These are phyloP conservation scores for Punica granatum DNA, from an alignment of 345 rosid genomes.

Conservation along the genomic window DNA sequence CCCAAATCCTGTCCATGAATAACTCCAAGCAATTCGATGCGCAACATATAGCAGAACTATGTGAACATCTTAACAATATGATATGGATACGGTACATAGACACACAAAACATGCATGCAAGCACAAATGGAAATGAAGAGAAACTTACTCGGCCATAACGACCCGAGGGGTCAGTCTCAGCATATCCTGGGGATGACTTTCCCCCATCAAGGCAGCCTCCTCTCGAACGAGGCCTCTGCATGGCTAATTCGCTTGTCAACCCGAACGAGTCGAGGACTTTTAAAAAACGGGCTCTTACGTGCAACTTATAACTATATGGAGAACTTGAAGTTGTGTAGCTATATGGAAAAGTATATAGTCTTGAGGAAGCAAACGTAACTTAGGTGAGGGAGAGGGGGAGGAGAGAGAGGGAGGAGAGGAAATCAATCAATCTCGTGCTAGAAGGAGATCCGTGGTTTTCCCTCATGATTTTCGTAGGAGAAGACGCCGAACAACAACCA, in stretches of 20 bases:
- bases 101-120: too few species aligned
- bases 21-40: too few species aligned
- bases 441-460: slow-evolving; percentile 77
- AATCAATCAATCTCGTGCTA: slow-evolving; percentile 22
- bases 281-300: background rate
- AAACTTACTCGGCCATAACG: slow-evolving; percentile 88
- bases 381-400: background rate
- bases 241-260: slow-evolving; percentile 14
- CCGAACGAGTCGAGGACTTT: background rate
- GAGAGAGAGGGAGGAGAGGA: slow-evolving; percentile 2
- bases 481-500: slow-evolving; percentile 72
- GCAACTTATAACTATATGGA: background rate
- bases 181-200: slow-evolving; percentile 32
- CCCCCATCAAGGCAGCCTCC: slow-evolving; percentile 26
- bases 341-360: background rate
- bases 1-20: too few species aligned
- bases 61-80: too few species aligned
- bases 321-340: background rate
- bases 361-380: background rate
- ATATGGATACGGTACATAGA: too few species aligned
- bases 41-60: too few species aligned
- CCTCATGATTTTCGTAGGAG: slow-evolving; percentile 82
- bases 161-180: slow-evolving; percentile 78
- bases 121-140: too few species aligned
- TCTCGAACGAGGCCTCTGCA: slow-evolving; percentile 31